Conservation (phyloP, 352 stramenopile species). For the Phytophthora tubulina region DNA sequence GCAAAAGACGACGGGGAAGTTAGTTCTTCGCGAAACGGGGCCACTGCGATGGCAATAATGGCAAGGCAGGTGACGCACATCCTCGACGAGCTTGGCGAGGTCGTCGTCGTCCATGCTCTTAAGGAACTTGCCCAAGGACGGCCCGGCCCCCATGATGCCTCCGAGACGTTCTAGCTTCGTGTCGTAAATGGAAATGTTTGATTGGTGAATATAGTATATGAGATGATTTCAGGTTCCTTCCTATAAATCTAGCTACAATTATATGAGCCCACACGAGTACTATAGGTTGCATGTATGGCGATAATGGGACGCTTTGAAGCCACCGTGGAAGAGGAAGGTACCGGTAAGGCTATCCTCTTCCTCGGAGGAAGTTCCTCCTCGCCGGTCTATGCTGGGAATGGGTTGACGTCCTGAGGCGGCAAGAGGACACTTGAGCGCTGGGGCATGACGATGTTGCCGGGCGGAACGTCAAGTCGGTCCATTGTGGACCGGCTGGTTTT, state of each 20-base stretch:
- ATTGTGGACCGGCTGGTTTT: slow-evolving; percentile 15
- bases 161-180: not conserved
- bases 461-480: slow-evolving; percentile 22
- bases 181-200: not conserved
- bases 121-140: slow-evolving; percentile 69
- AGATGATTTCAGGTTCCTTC: too few relatives aligned
- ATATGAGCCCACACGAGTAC: too few relatives aligned
- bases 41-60: not conserved
- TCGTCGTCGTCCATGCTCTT: slow-evolving; percentile 70
- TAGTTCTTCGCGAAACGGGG: too few relatives aligned
- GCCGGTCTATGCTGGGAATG: slow-evolving; percentile 11
- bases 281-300: too few relatives aligned
- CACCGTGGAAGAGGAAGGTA: too few relatives aligned
- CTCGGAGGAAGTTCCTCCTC: not conserved
- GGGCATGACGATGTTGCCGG: slow-evolving; percentile 12
- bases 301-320: too few relatives aligned
- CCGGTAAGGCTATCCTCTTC: not conserved
- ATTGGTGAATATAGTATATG: slow-evolving; percentile 15
- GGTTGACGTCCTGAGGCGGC: slow-evolving; percentile 1
- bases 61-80: slow-evolving; percentile 37
- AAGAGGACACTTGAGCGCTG: slow-evolving; percentile 1
- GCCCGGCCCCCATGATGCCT: slow-evolving; percentile 46
- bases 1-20: not conserved
- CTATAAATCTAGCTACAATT: too few relatives aligned
- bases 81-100: slow-evolving; percentile 54